phyloP scores from a whole-genome alignment of 192 early-diverging fungal species.

The Phycomyces nitens region DNA sequence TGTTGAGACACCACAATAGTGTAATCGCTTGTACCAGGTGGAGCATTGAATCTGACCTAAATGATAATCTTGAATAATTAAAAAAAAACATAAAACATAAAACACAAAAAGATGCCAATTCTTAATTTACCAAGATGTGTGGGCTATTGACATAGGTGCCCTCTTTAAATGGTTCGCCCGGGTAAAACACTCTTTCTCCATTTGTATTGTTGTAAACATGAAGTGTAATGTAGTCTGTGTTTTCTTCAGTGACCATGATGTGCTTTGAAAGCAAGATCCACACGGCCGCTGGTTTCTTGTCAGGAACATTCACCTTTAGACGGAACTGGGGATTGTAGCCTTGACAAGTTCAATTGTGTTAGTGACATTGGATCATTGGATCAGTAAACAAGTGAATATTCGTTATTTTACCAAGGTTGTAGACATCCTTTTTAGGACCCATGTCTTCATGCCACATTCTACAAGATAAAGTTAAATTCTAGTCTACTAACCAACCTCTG shows the following conservation, averaged over 20 bases:
- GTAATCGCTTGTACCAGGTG: slow-evolving; percentile 52
- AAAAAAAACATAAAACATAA: too few relatives aligned
- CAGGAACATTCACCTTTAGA: slow-evolving; percentile 55
- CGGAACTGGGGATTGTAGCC: slow-evolving; percentile 81
- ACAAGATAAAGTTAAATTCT: not conserved
- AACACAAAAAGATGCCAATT: too few relatives aligned
- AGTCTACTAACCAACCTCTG: too few relatives aligned
- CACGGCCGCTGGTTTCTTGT: slow-evolving; percentile 51
- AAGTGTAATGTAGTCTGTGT: slow-evolving; percentile 82
- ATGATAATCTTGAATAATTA: too few relatives aligned
- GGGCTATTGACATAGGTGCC: slow-evolving; percentile 86
- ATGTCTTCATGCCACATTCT: slow-evolving; percentile 32
- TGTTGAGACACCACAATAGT: slow-evolving; percentile 83
- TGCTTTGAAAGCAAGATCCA: slow-evolving; percentile 87
- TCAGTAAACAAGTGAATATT: too few relatives aligned
- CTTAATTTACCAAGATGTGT: slow-evolving; percentile 75
- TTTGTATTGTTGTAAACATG: slow-evolving; percentile 75
- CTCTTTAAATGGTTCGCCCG: slow-evolving; percentile 48
- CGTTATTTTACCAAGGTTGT: slow-evolving; percentile 27
- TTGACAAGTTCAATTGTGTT: slow-evolving; percentile 43
- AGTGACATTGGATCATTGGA: slow-evolving; percentile 20
- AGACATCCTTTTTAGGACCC: slow-evolving; percentile 25
- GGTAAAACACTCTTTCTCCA: slow-evolving; percentile 65
- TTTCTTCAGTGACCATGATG: slow-evolving; percentile 75
- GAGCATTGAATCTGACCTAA: slow-evolving; percentile 62